Evolutionary conservation across 2,329 filamentous ascomycete genomes (phyloP).

Genomic region (Pseudofabraea citricarpa): DNA sequence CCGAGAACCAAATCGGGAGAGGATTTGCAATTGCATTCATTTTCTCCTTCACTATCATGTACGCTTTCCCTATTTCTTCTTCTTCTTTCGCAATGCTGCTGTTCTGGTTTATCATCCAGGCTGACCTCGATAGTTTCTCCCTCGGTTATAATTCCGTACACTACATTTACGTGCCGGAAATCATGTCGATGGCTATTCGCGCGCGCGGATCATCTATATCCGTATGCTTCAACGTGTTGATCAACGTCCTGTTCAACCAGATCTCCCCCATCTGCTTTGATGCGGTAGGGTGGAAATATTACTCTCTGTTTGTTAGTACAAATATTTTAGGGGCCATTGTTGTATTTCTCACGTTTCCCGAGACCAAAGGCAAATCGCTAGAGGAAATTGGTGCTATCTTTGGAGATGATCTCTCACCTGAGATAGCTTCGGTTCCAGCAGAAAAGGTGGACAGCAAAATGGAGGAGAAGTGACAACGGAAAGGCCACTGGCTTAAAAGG

Average conservation of each 20-base stretch:
- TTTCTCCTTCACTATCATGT: neutral
- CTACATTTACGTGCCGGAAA: neutral
- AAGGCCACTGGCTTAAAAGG: too few species aligned
- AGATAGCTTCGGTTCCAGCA: too few species aligned
- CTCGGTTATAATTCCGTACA: neutral
- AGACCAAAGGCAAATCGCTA: neutral
- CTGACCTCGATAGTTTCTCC: neutral
- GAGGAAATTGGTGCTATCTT: neutral
- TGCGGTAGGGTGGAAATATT: neutral
- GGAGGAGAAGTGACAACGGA: too few species aligned
- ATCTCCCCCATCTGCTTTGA: neutral
- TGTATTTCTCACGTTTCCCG: neutral
- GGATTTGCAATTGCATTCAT: neutral
- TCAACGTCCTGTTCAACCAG: neutral
- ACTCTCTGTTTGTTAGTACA: neutral
- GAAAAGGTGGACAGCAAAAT: too few species aligned
- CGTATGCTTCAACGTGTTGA: neutral
- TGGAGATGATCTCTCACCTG: neutral
- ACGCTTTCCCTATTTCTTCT: neutral
- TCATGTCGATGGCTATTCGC: neutral
- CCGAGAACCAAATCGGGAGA: neutral
- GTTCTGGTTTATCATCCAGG: neutral
- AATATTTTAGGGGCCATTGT: neutral
- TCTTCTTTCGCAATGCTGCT: neutral
- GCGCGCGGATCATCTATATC: neutral